These are phyloP conservation scores for Mimosa pudica DNA, from an alignment of 306 rosid species.

Conservation along the genomic window DNA sequence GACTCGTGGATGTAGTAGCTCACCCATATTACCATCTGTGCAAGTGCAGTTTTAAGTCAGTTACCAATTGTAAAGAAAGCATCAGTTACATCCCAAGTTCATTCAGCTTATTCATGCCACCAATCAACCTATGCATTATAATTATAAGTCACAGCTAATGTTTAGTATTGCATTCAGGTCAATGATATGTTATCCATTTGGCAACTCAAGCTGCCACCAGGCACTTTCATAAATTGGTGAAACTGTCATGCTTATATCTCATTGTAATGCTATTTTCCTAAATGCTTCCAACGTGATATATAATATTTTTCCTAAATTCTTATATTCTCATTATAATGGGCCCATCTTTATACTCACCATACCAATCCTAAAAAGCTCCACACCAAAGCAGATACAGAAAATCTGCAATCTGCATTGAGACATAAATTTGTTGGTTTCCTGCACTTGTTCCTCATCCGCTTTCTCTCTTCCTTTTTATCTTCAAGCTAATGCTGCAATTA, in stretches of 20 bases:
- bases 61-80: background rate
- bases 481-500: slow-evolving; percentile 67
- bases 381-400: slow-evolving; percentile 49
- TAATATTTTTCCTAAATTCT: slow-evolving; percentile 16
- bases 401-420: slow-evolving; percentile 88
- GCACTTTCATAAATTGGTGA: background rate
- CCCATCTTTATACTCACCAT: slow-evolving; percentile 92
- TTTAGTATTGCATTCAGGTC: background rate
- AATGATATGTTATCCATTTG: background rate
- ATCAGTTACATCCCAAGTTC: background rate
- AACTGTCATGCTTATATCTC: background rate
- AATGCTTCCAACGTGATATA: slow-evolving; percentile 1
- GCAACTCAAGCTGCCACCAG: background rate
- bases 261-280: background rate
- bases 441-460: slow-evolving; percentile 79
- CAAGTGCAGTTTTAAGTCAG: background rate
- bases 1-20: background rate
- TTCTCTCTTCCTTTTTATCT: slow-evolving; percentile 61
- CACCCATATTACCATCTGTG: background rate
- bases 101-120: background rate
- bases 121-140: background rate
- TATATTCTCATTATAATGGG: slow-evolving; percentile 42
- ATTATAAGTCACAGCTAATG: background rate
- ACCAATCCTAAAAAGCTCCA: slow-evolving; percentile 91
- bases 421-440: slow-evolving; percentile 73